phyloP scores from a whole-genome alignment of 163 green algal genomes.

The Prototheca wickerhamii region DNA sequence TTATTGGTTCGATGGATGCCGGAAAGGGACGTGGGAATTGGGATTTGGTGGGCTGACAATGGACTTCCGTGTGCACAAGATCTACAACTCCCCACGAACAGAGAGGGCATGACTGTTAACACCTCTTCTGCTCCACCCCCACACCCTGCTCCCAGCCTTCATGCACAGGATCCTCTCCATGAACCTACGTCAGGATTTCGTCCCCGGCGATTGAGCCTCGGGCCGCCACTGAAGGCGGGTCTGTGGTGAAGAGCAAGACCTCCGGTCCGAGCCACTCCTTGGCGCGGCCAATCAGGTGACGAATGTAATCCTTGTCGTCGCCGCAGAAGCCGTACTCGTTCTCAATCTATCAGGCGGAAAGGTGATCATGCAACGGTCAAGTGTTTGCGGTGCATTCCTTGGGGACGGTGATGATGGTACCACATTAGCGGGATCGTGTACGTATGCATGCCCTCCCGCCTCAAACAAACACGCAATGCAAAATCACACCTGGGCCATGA shows the following conservation, averaged over 20 bases:
- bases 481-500: constrained; percentile 47
- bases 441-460: neutral
- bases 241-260: constrained; percentile 49
- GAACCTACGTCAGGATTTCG: constrained; percentile 37
- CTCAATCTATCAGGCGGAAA: constrained; percentile 37
- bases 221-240: constrained; percentile 1
- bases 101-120: too few species aligned
- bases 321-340: constrained; percentile 57
- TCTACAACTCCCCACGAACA: too few species aligned
- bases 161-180: too few species aligned
- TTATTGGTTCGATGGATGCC: too few species aligned
- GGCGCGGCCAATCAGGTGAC: constrained; percentile 24
- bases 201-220: constrained; percentile 29
- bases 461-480: neutral
- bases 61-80: too few species aligned
- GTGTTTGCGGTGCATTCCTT: neutral
- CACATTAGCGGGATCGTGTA: too few species aligned
- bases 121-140: too few species aligned
- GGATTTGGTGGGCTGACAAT: too few species aligned
- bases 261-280: constrained; percentile 22
- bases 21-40: neutral
- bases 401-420: too few species aligned
- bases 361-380: neutral
- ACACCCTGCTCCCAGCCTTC: too few species aligned
- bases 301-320: constrained; percentile 37